Base-by-base conservation (phyloP, 345 rosid species). In the Lepidium aucheri region DNA sequence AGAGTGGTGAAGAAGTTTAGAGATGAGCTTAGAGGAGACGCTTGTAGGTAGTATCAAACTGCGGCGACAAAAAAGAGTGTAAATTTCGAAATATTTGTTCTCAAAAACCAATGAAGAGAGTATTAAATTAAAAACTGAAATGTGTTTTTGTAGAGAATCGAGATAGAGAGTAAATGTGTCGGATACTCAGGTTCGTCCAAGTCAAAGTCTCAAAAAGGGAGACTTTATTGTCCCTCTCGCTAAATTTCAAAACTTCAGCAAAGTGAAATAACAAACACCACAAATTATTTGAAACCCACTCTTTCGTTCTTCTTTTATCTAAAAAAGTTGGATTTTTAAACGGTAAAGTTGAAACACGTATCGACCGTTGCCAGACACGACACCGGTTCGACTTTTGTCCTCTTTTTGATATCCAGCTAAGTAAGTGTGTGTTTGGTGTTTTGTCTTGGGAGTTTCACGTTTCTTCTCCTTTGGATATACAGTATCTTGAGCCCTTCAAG, bases 181-280 rank as follows among this genome's bases (percentile, higher is more conserved):
- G 64, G 54, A 40, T 36, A 57, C 42, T 70, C 63, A 63, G 54
- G 73, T 63, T 50, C 42, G 62, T 52, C 49, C 20, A 34, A 67
- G 80, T 83, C 85, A 78, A 80, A 78, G 66, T 74, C 9, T 62
- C 14, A 36, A 57, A 69, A 35, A 30, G 39, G 34, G 53, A 13
- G 28, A 55, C 85, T 81, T 82, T 85, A 75, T 81, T 77, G 58
- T 69, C 82, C 79, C 85, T 49, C 84, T 78, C 83, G 50, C 56
- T 70, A 59, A 60, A 74, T 73, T 85, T 86, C 75, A 80, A 85
- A 84, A 79, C 63, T 43, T 34, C 16, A 6, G 39, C 42, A 28
- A 36, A 55, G 5, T 16, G n/a, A 17, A 69, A 50, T 24, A 13
- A 39, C 13, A 32, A 46, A 47, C 26, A 3, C 22, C 30, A 41